Base-by-base conservation (phyloP, 1,139 yeast species). In the Debaryomycetaceae sp. region DNA sequence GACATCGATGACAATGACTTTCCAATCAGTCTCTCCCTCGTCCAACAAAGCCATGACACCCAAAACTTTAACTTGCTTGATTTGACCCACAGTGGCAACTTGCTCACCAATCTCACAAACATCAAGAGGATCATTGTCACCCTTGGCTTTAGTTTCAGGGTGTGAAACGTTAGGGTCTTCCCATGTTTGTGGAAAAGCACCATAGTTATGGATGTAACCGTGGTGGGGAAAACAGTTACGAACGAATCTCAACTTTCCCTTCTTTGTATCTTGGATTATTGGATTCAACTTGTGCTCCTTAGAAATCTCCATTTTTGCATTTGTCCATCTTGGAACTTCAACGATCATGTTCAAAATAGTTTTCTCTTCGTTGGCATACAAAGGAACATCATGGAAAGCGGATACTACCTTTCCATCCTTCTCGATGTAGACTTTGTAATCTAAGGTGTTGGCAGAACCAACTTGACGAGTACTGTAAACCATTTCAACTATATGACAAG, bases 21-120 rank as follows among this genome's bases (percentile, higher is more conserved):
- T 93, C 99, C 99, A 93, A 71, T 93, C 99, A 48, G 97, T 79
- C 71, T 93, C 99, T 54, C 97, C 98, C 67, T 91, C 98, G 62
- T 93, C 99, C 51, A 93, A 84, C 59, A 93, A 76, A 6, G 97
- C 98, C 78, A 93, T 77, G 49, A 91, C 88, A 44, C 99, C 99
- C 49, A 93, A 76, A 5, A 93, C 84, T 73, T 93, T 93, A 52
- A 90, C 97, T 63, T 79, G 85, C 72, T 83, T 85, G 55, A 86
- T 75, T 65, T 83, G 85, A 51, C 95, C 95, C 37, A 88, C 76
- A 51, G 80, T 73, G 38, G 91, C 82, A 60, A 79, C 75, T 51
- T 62, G 66, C 49, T 84, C 81, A 45, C 98, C 97, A 55, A 93
- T 89, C 65, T 93, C 99, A 68, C 97, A 87, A 45, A 93, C 95